Base-by-base conservation (phyloP, 1,284 basidiomycete genomes). In the Ganoderma lucidum region DNA sequence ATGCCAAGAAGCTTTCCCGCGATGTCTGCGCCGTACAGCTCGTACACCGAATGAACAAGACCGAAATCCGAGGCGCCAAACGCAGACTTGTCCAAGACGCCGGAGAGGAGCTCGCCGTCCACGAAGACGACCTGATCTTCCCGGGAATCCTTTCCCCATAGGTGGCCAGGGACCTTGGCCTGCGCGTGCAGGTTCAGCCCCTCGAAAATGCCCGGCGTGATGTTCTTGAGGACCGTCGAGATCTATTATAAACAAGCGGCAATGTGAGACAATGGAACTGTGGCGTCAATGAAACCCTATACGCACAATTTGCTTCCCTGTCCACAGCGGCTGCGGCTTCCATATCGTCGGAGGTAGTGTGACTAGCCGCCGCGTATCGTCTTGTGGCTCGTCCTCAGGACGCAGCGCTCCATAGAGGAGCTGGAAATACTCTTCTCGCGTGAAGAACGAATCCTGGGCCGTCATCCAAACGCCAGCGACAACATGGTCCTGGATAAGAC, bases 391-490 rank as follows among this genome's bases (percentile, higher is more conserved):
- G 51, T 93, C 91, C 82, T 99, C 98, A 10, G 97, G 96, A 69
- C 95, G 87, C 61, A 99, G 85, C 6, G 97, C 96, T 61, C 98
- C 98, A 78, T 99, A 99, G 17, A 99, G 88, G 64, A 99, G 86
- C 83, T 99, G 98, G 82, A 95, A 95, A 80, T 99, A 99, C 79
- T 99, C 94, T 75, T 98, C 96, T 66, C 98, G 90, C 5, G 92
- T 92, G 83, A 99, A 98, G 83, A 98, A 98, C 2, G 95, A 88
- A 76, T 97, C 94, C 80, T 97, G 97, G 80, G 92, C 93, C 65
- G 98, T 99, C 96, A 99, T 98, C 96, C 97, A 99, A 28, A 99
- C 94, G 74, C 96, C 98, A 23, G 98, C 96, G 51, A 99, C 97
- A 70, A 99, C 96, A 78, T 99, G 98, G 83, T 99, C 98, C 81